Evolutionary conservation across 2,329 filamentous ascomycete genomes (phyloP).

Genomic region (Penicillium sp.): DNA sequence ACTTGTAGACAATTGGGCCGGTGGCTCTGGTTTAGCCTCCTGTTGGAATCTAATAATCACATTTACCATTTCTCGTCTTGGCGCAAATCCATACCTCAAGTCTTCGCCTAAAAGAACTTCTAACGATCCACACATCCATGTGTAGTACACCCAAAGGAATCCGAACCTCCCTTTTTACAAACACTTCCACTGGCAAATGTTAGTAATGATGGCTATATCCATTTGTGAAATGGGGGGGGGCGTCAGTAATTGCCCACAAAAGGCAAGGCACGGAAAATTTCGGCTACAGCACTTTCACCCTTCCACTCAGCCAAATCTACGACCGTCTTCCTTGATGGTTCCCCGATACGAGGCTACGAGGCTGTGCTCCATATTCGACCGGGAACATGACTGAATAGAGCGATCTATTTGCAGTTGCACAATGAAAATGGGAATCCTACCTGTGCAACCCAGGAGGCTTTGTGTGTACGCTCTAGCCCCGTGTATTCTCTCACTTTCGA

Average conservation of each 20-base stretch:
- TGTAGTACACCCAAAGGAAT: too few relatives aligned
- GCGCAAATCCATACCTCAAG: background rate
- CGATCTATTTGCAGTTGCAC: background rate
- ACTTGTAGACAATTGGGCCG: slow-evolving; percentile 14
- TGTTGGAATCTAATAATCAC: slow-evolving; percentile 20
- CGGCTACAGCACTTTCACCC: background rate
- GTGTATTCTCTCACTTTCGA: background rate
- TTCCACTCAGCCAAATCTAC: background rate
- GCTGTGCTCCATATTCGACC: rapidly evolving
- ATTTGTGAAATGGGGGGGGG: too few relatives aligned
- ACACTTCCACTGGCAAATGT: too few relatives aligned
- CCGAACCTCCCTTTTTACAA: too few relatives aligned
- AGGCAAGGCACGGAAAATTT: too few relatives aligned
- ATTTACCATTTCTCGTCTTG: slow-evolving; percentile 5
- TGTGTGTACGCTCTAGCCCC: background rate
- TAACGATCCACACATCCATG: too few relatives aligned
- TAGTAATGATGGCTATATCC: too few relatives aligned
- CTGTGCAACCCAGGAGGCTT: background rate
- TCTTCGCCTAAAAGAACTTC: background rate
- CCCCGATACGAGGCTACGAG: background rate
- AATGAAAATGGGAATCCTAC: background rate
- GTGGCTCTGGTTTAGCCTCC: slow-evolving; percentile 23
- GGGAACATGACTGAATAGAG: too few relatives aligned
- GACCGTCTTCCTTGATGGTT: too few relatives aligned
- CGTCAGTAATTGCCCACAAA: too few relatives aligned